These are phyloP conservation scores for Cunninghamia lanceolata DNA, from an alignment of 75 land plant genomes.

Conservation along the genomic window DNA sequence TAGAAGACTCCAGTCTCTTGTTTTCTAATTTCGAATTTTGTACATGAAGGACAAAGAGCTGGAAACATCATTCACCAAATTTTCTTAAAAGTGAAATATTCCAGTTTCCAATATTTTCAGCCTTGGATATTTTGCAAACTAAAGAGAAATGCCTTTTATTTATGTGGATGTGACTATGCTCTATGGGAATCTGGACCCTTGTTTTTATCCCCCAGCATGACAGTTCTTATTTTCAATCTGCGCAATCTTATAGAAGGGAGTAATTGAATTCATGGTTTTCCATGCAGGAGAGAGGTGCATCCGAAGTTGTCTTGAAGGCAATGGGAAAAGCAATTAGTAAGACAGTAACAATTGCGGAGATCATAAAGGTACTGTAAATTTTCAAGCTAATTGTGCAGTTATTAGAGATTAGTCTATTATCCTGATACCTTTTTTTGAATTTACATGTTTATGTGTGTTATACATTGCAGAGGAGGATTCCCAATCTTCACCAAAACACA, in stretches of 20 bases:
- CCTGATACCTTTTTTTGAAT: neutral
- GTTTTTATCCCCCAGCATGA: neutral
- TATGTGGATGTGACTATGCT: neutral
- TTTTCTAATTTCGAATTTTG: too few relatives aligned
- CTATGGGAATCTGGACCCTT: neutral
- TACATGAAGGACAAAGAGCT: neutral
- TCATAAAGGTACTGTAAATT: slow-evolving; percentile 66
- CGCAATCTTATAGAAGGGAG: neutral
- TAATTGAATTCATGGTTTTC: neutral
- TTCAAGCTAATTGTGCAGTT: neutral
- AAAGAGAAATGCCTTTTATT: neutral
- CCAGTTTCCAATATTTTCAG: neutral
- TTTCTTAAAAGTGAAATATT: neutral
- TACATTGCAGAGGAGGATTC: slow-evolving; percentile 40
- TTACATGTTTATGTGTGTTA: neutral
- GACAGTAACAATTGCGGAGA: slow-evolving; percentile 86
- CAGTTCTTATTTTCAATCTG: neutral
- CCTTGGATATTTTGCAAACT: neutral
- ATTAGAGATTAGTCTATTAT: neutral
- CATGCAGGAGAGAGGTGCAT: slow-evolving; percentile 72
- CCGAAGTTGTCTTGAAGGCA: slow-evolving; percentile 88
- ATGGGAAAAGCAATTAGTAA: slow-evolving; percentile 98
- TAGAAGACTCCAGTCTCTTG: neutral
- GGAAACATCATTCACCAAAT: neutral
- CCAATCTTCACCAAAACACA: slow-evolving; percentile 45